Evolutionary conservation across 306 rosid genomes (phyloP), one percentile per base, ranked within the genome.

Genomic region (Arachis stenosperma): DNA sequence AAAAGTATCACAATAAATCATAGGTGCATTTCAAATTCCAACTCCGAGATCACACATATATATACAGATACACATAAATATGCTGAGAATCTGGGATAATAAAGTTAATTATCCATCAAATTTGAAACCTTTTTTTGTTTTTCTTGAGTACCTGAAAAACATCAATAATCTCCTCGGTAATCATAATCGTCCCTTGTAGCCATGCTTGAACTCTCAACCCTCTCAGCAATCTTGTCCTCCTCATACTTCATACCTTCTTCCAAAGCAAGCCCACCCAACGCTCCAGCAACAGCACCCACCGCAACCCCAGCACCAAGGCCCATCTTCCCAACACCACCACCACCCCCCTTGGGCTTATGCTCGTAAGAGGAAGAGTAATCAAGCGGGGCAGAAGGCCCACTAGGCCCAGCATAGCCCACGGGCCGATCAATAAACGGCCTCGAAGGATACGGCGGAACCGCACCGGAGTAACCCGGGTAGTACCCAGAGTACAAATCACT

Each of bases 231-330:
- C 74, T 82, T 88, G 2, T 85, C 90, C 76, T 89, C 93, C 71
- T 92, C 92, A 50, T 83, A 92, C 72, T 79, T 83, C 76, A 82
- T 76, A 40, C 90, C 92, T 51, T 92, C 98, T 4, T 88, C 93
- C 52, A 92, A 56, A 15, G 93, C 90, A 50, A 92, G 79, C 22
- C 90, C 96, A 6, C 93, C 89, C 58, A 92, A 7, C 6, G 84
- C 85, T 55, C 96, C 96, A 5, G 93, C 88, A 9, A 79, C 90
- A 13, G 96, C 98, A 5, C 93, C 96, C 17, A 83, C 89, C 6
- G 92, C 90, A 8, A 89, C 79, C 58, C 96, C 93, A 2, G 93
- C n/a, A 1, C 93, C 93, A 70, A 80, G 1, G 2, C 90, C 90
- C 85, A 88, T 44, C 72, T 81, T 88, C 58, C 76, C 46, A 6